Base-by-base conservation (phyloP, 129 eudicot species). In the Smallanthus sonchifolius region DNA sequence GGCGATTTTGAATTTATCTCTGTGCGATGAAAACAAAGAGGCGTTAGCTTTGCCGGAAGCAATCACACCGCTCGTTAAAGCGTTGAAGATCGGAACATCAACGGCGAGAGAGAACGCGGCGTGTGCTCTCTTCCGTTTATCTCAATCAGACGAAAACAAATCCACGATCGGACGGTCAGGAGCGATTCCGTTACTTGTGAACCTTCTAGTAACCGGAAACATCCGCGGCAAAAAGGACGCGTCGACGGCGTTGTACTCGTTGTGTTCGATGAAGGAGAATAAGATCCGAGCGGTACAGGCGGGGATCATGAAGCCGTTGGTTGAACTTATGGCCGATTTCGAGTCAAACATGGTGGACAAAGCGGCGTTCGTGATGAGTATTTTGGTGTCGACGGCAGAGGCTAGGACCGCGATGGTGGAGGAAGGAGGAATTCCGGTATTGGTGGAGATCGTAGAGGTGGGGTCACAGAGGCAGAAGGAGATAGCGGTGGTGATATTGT, bases 321-420 rank as follows among this genome's bases (percentile, higher is more conserved):
- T 89, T 47, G 97, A 92, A 49, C 24, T 92, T 15, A 92, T 92
- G 97, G 84, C 97, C 67, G 97, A 92, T 79, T 77, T 86, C 2
- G 82, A 81, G 57, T 88, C 96, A 15, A 80, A 65, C 32, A 92
- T 92, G 96, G 97, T 92, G 85, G 96, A 92, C 36, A 92, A 92
- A 35, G 83, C 89, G 65, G 92, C 91, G 10, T 85, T 75, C 11
- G 97, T 92, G 64, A 24, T 88, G 87, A 82, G 87, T 13, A 36
- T 81, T 28, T 40, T 88, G 85, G 87, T 79, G 61, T 13, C 48
- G 7, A 59, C 77, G 74, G 60, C 55, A 62, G 92, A 84, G 73
- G 97, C 84, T 6, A 84, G 82, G 84, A 75, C 60, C 69, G 76
- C 88, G 66, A 6, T 84, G 82, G 97, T 88, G 80, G 88, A 82